Conservation (phyloP, 2,329 filamentous ascomycete species). For the Cryphonectria nitschkei region DNA sequence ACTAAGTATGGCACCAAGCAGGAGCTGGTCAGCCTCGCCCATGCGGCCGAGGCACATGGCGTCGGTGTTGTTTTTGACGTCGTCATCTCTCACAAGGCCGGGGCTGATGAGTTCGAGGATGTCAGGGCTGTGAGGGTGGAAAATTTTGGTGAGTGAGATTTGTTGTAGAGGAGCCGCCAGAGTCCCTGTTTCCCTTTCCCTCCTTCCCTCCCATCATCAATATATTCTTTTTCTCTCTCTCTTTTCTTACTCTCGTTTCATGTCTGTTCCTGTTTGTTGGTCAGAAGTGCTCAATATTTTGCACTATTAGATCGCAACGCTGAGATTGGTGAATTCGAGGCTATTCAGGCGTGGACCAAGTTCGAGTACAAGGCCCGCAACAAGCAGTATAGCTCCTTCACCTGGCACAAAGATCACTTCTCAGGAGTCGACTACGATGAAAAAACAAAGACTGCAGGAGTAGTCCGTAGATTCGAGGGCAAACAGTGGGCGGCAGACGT, state of each 20-base stretch:
- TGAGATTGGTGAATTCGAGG: constrained; percentile 56
- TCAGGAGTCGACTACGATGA: constrained; percentile 69
- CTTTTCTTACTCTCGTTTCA: neutral
- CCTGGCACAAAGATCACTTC: constrained; percentile 71
- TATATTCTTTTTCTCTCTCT: neutral
- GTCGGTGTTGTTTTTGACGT: constrained; percentile 70
- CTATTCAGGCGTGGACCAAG: constrained; percentile 70
- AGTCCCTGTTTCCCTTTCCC: neutral
- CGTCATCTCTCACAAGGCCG: constrained; percentile 73
- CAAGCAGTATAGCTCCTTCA: constrained; percentile 61
- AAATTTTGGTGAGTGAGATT: constrained; percentile 40
- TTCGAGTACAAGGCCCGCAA: constrained; percentile 67
- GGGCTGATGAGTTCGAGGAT: constrained; percentile 64
- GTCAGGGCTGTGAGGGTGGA: constrained; percentile 65
- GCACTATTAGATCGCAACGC: constrained; percentile 53
- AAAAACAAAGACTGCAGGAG: constrained; percentile 51
- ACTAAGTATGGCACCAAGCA: constrained; percentile 73
- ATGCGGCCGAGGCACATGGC: constrained; percentile 54
- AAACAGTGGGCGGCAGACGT: constrained; percentile 66
- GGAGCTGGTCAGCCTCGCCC: constrained; percentile 58
- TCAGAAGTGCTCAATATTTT: constrained; percentile 16
- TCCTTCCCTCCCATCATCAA: too few species aligned
- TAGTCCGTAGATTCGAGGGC: constrained; percentile 65
- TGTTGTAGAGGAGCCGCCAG: neutral
- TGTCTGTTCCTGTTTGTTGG: constrained; percentile 1